Evolutionary conservation across 176 grass and related monocot genomes (phyloP), one percentile per base, ranked within the genome.

Genomic region (Eremochloa ophiuroides): DNA sequence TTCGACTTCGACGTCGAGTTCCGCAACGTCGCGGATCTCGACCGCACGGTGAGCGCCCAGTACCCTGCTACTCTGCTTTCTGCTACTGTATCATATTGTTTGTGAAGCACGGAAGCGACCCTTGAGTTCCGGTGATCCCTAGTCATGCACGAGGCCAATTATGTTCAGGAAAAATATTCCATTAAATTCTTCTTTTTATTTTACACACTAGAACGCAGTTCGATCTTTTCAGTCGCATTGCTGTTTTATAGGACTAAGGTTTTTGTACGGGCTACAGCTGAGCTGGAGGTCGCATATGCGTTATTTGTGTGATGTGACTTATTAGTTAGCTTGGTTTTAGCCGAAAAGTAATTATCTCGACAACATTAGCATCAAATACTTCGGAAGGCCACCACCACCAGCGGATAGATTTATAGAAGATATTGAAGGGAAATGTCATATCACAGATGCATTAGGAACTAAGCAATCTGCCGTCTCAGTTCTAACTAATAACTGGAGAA

Each of bases 1-100:
- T 89, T 91, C 80, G 93, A 92, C 82, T 83, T 89, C 60, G 92
- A 95, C 83, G 27, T 91, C 75, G 86, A 98, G 55, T 88, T 95
- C 88, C 88, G 79, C 53, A 80, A 20, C 69, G 69, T 85, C 18
- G 84, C 76, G 77, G 95, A 98, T 84, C 86, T 89, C 64, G 84
- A 83, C 46, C 87, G 88, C 80, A 81, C 88, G 80, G 92, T 94
- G 55, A 75, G 88, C 69, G 23, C 28, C 25, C 60, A 15, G 9
- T 28, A 2, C 8, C 18, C 31, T 28, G 6, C 10, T 26, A 18
- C 60, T 38, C 42, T 46, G 43, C 9, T 66, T 58, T 23, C n/a
- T 58, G n/a, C 53, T 23, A 10, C 10, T 34, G 44, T 67, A 15
- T 68, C 22, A 68, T 76, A 43, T 1, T 18, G 60, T 68, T 29